A percentile compares a stretch with the other conserved stretches of the same genome.
These are phyloP conservation scores for Seiridium cupressi DNA, from an alignment of 2,329 filamentous ascomycete species.

Conservation along the genomic window DNA sequence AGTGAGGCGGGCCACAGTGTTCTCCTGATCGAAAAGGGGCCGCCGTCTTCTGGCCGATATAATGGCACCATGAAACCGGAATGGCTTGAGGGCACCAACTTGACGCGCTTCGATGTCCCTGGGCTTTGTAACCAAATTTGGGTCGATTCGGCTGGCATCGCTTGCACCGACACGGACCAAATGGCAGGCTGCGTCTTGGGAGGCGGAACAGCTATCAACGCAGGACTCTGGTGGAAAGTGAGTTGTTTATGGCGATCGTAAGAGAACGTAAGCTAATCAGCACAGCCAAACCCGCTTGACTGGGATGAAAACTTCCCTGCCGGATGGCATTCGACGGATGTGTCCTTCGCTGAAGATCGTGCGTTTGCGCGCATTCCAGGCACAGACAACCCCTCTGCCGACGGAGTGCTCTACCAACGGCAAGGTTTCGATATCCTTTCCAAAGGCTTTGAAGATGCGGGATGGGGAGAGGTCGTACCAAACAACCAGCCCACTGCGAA, in stretches of 20 bases:
- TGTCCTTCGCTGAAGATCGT: slow-evolving; percentile 55
- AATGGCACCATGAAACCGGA: slow-evolving; percentile 58
- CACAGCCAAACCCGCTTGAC: slow-evolving; percentile 57
- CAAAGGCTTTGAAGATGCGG: slow-evolving; percentile 54
- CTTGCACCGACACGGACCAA: slow-evolving; percentile 68
- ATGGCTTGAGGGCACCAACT: slow-evolving; percentile 60
- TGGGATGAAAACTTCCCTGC: slow-evolving; percentile 72
- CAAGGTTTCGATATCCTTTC: slow-evolving; percentile 64
- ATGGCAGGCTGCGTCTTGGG: slow-evolving; percentile 73
- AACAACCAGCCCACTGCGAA: slow-evolving; percentile 61
- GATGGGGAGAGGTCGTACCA: slow-evolving; percentile 62
- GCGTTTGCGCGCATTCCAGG: slow-evolving; percentile 71
- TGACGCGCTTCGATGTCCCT: slow-evolving; percentile 71
- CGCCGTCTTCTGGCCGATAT: slow-evolving; percentile 63
- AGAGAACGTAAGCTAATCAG: slow-evolving; percentile 9
- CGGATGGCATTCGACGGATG: slow-evolving; percentile 68
- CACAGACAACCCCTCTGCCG: slow-evolving; percentile 62
- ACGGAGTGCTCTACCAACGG: slow-evolving; percentile 66
- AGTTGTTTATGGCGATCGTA: slow-evolving; percentile 15
- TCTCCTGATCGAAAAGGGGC: slow-evolving; percentile 60
- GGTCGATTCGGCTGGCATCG: slow-evolving; percentile 60
- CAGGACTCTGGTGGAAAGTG: slow-evolving; percentile 66
- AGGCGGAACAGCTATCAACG: slow-evolving; percentile 65
- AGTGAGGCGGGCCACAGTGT: slow-evolving; percentile 65
- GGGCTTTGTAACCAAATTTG: slow-evolving; percentile 72